Conservation (phyloP, 805 yeast species). For the Saccharomyces jurei region DNA sequence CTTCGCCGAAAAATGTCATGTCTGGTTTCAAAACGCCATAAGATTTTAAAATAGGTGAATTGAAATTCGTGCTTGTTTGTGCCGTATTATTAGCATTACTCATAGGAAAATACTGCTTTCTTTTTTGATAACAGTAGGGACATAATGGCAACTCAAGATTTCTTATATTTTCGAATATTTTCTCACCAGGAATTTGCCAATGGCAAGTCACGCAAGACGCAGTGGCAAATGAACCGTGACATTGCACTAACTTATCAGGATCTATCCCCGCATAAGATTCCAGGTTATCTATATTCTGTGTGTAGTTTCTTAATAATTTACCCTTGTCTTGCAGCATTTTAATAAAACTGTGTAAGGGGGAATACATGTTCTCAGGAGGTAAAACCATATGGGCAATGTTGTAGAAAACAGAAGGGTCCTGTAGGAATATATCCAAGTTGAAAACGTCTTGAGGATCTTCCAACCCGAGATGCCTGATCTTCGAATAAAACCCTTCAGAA, state of each 20-base stretch:
- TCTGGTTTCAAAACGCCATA: conserved; percentile 87
- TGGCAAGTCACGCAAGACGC: conserved; percentile 80
- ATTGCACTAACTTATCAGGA: conserved; percentile 64
- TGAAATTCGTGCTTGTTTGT: background rate
- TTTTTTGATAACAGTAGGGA: conserved; percentile 49
- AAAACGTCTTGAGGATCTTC: conserved; percentile 89
- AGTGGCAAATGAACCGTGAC: conserved; percentile 87
- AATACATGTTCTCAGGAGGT: conserved; percentile 59
- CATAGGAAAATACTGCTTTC: conserved; percentile 30
- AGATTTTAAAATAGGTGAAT: conserved; percentile 33
- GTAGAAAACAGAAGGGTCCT: conserved; percentile 74
- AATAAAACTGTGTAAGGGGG: conserved; percentile 79
- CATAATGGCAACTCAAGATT: conserved; percentile 60
- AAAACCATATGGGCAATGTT: conserved; percentile 79
- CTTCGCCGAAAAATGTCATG: conserved; percentile 86
- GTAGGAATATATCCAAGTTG: conserved; percentile 59
- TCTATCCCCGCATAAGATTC: conserved; percentile 74
- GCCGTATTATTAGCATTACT: conserved; percentile 4
- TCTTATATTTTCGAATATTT: conserved; percentile 52
- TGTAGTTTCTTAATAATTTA: conserved; percentile 73
- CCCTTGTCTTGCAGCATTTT: conserved; percentile 64
- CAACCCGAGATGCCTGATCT: conserved; percentile 57
- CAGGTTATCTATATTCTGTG: conserved; percentile 84
- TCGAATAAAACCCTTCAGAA: conserved; percentile 73
- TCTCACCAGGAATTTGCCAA: conserved; percentile 55